phyloP scores from a whole-genome alignment of 75 land plant species.

The Picea sitchensis region DNA sequence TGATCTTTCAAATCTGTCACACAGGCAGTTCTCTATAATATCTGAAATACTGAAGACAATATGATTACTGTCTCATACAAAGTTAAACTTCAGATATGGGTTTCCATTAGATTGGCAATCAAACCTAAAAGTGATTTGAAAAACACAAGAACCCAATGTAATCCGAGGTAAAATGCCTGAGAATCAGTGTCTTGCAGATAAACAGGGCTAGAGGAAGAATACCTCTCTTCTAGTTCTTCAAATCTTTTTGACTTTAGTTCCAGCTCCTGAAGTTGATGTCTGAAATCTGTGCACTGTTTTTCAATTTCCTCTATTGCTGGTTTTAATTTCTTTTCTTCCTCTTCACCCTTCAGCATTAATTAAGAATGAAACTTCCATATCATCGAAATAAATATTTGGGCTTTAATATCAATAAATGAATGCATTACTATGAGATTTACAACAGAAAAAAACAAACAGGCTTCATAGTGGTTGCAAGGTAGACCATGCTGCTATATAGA shows the following conservation, averaged over 20 bases:
- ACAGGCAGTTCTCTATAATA: neutral
- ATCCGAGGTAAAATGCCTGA: neutral
- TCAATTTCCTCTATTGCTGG: slow-evolving; percentile 76
- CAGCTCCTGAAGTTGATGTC: slow-evolving; percentile 62
- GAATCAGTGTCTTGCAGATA: neutral
- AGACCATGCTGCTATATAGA: no score
- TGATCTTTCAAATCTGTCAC: no score
- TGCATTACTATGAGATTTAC: neutral
- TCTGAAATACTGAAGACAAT: neutral
- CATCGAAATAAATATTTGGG: neutral
- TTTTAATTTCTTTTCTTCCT: slow-evolving; percentile 87
- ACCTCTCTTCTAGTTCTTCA: slow-evolving; percentile 90
- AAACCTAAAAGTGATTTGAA: neutral
- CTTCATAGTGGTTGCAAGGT: no score
- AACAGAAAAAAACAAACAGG: neutral
- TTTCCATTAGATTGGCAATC: neutral
- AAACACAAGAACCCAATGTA: neutral
- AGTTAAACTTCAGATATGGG: neutral
- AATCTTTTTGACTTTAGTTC: slow-evolving; percentile 75
- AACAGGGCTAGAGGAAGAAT: slow-evolving; percentile 8
- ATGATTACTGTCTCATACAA: neutral
- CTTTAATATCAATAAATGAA: neutral
- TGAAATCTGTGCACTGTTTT: slow-evolving; percentile 65
- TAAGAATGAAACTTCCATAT: neutral
- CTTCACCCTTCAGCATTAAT: slow-evolving; percentile 60